These are phyloP conservation scores for Populus simonii DNA, from an alignment of 345 rosid species.

Conservation along the genomic window DNA sequence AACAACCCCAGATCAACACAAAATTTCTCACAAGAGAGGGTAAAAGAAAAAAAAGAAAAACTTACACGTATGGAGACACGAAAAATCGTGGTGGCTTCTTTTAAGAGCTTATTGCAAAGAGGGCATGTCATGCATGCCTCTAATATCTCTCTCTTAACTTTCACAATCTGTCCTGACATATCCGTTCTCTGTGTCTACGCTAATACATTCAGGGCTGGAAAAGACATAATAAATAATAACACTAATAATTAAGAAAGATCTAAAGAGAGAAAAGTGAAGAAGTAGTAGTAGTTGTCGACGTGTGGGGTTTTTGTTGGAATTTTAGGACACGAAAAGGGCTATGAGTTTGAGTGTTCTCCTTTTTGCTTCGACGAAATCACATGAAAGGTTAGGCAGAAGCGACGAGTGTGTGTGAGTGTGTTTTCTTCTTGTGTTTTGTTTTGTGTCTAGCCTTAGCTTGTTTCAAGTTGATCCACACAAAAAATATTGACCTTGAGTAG, in stretches of 20 bases:
- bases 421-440: too few relatives aligned
- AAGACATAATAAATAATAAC: slow-evolving; percentile 1
- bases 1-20: slow-evolving; percentile 14
- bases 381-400: neutral
- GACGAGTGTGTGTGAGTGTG: neutral
- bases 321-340: slow-evolving; percentile 3
- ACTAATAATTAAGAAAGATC: slow-evolving; percentile 2
- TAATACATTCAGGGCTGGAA: neutral
- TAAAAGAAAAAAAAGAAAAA: neutral
- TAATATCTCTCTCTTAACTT: slow-evolving; percentile 47
- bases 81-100: slow-evolving; percentile 67
- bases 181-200: neutral
- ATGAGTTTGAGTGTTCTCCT: neutral
- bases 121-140: slow-evolving; percentile 79
- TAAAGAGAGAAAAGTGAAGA: neutral
- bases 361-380: neutral
- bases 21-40: neutral
- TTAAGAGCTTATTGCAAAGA: slow-evolving; percentile 55
- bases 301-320: neutral
- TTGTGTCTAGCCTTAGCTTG: neutral
- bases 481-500: too few relatives aligned
- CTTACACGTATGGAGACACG: slow-evolving; percentile 82
- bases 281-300: neutral
- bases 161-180: slow-evolving; percentile 48
- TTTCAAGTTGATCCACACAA: neutral